These are phyloP conservation scores for Trypanosoma platydactyli DNA, from an alignment of 208 protist species.

Conservation along the genomic window DNA sequence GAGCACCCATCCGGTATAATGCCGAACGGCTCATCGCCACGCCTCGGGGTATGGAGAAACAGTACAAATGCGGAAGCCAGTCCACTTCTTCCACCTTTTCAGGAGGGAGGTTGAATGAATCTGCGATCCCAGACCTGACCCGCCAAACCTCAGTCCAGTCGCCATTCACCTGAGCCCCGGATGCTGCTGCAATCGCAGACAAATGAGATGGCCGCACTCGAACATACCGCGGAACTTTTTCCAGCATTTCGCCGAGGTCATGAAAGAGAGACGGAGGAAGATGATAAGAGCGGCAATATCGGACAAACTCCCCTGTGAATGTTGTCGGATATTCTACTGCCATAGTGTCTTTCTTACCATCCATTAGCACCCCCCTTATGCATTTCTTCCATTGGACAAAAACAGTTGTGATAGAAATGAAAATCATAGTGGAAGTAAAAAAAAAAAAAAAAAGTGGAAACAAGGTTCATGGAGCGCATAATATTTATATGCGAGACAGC, in stretches of 20 bases:
- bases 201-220: constrained; percentile 43
- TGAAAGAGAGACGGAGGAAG: constrained; percentile 59
- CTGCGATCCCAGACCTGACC: constrained; percentile 30
- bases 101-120: constrained; percentile 28
- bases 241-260: constrained; percentile 32
- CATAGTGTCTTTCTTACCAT: background rate
- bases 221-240: constrained; percentile 47
- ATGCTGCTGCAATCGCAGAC: background rate
- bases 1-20: constrained; percentile 38
- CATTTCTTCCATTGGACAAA: constrained; percentile 15
- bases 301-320: constrained; percentile 50
- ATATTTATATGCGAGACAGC: background rate
- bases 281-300: constrained; percentile 44
- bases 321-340: constrained; percentile 40
- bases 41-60: constrained; percentile 46
- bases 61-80: constrained; percentile 63
- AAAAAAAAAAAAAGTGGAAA: background rate
- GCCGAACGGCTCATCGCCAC: constrained; percentile 29
- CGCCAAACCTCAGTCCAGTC: background rate
- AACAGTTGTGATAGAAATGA: background rate
- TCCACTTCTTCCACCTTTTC: constrained; percentile 32
- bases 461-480: background rate
- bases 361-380: background rate
- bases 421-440: background rate
- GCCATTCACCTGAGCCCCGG: background rate